Percentiles rank a stretch among this genome's conserved stretches.
Conservation (phyloP, 108 stramenopile genomes). For the Pseudonitzschia delicatissima region DNA sequence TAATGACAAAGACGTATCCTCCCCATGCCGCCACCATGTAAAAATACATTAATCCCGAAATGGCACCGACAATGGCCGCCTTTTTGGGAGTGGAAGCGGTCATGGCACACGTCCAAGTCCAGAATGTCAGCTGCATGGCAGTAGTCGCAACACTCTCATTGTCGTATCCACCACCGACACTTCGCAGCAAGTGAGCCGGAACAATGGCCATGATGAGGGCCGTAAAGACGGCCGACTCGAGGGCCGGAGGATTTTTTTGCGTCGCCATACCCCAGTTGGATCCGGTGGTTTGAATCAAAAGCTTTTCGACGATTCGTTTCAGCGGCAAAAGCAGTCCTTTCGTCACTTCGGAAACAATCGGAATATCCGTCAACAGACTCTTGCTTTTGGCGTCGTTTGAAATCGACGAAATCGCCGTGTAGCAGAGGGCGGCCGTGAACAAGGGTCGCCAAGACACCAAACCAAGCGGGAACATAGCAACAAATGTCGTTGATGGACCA, state of each 20-base stretch:
- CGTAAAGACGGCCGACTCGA: conserved; percentile 53
- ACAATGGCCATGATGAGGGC: conserved; percentile 81
- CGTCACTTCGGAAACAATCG: conserved; percentile 42
- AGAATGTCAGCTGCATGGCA: conserved; percentile 91
- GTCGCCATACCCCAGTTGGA: conserved; percentile 36
- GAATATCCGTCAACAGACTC: conserved; percentile 54
- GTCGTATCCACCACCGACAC: conserved; percentile 95
- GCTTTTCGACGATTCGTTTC: conserved; percentile 37
- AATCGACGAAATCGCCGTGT: conserved; percentile 34
- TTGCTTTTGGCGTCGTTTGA: conserved; percentile 11
- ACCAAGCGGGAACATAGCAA: conserved; percentile 90
- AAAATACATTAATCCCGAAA: conserved; percentile 74
- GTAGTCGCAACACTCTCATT: conserved; percentile 96
- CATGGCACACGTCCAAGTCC: conserved; percentile 75
- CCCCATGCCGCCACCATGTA: conserved; percentile 99
- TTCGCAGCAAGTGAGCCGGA: conserved; percentile 84
- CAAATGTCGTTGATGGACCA: conserved; percentile 93
- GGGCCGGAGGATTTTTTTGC: conserved; percentile 34
- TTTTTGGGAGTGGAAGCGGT: conserved; percentile 13
- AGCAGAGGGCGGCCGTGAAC: conserved; percentile 59
- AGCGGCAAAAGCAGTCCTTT: conserved; percentile 25
- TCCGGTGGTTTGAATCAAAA: conserved; percentile 32
- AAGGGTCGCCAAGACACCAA: conserved; percentile 80
- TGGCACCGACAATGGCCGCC: conserved; percentile 29
- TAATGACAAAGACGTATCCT: conserved; percentile 98